These are phyloP conservation scores for Sordariomycetes sp. DNA, from an alignment of 2,329 filamentous ascomycete species.

Conservation along the genomic window DNA sequence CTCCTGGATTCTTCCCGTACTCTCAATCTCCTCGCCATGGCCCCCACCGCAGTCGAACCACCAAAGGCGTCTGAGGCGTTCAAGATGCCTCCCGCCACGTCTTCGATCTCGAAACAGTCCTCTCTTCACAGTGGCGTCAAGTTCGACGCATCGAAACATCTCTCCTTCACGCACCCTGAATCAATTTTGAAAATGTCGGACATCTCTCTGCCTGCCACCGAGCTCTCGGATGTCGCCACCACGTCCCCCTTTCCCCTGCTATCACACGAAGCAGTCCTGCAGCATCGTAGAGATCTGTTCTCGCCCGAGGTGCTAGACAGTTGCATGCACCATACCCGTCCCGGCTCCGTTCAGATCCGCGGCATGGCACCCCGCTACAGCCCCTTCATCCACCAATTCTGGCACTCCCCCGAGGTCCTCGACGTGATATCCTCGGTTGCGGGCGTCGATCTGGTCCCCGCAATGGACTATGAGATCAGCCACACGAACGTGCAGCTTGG, in stretches of 20 bases:
- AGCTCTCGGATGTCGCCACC: conserved; percentile 14
- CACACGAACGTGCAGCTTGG: conserved; percentile 42
- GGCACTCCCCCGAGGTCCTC: conserved; percentile 46
- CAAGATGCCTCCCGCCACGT: no score
- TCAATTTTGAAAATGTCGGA: conserved; percentile 13
- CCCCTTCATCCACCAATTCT: conserved; percentile 25
- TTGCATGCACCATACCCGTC: conserved; percentile 16
- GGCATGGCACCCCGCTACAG: conserved; percentile 19
- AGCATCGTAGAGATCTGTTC: conserved; percentile 13
- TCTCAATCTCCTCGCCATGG: conserved; percentile 6
- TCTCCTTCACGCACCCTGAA: conserved; percentile 8
- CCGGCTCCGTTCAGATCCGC: conserved; percentile 16
- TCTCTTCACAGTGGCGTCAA: conserved; percentile 1
- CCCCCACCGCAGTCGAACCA: conserved; percentile 7
- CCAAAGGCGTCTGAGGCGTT: conserved; percentile 1
- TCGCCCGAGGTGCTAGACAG: conserved; percentile 16
- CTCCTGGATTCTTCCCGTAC: background rate
- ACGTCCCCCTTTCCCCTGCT: conserved; percentile 20
- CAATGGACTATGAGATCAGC: conserved; percentile 47
- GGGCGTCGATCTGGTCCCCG: conserved; percentile 47
- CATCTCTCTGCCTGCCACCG: conserved; percentile 9
- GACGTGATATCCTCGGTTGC: conserved; percentile 45
- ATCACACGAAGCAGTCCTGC: conserved; percentile 11
- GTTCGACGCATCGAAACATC: conserved; percentile 11
- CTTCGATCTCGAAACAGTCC: background rate